Evolutionary conservation across 371 early-diverging fungal species (phyloP), one percentile per base, ranked within the genome.

Genomic region (Capniomyces stellatus): DNA sequence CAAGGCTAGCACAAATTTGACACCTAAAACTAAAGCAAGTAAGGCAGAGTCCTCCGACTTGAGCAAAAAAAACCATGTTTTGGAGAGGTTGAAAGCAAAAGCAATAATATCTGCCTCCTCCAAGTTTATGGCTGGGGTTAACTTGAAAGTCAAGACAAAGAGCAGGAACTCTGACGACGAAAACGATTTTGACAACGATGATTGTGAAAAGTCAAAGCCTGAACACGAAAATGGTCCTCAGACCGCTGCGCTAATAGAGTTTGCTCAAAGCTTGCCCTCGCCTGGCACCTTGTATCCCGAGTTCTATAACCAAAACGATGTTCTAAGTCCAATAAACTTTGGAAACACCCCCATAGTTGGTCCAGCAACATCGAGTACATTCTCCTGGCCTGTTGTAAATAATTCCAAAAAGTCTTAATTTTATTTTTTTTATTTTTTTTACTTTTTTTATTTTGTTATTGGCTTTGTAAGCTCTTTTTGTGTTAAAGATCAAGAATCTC

Each of bases 251-350:
- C 53, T 67, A 28, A 63, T 67, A 27, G 67, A 84, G 58, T 83
- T 82, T 57, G 81, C 81, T 30, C 83, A 83, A 58, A 83, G 78
- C 56, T 63, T 84, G 27, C 84, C 82, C 12, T 82, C 83, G 13
- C 85, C 85, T 2, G 78, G 79, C 2, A 74, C 81, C 1, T 84
- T 84, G 60, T 84, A 82, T 58, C 79, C 83, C 4, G 77, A 81
- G 46, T 78, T 85, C 46, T 85, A 83, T 64, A 78, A 77, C 50
- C 76, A 71, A 52, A 72, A 63, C 58, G 80, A 77, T 50, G 59
- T 73, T 46, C 77, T 72, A 12, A 79, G 78, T 55, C 79, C 80
- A 8, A 61, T 80, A 51, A 73, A 77, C 51, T 79, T 79, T 53
- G 75, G 75, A 19, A 66, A 71, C 4, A 80, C 80, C 24, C 80